phyloP scores from a whole-genome alignment of 1,284 basidiomycete species.

The Sanguinoderma infundibulare region DNA sequence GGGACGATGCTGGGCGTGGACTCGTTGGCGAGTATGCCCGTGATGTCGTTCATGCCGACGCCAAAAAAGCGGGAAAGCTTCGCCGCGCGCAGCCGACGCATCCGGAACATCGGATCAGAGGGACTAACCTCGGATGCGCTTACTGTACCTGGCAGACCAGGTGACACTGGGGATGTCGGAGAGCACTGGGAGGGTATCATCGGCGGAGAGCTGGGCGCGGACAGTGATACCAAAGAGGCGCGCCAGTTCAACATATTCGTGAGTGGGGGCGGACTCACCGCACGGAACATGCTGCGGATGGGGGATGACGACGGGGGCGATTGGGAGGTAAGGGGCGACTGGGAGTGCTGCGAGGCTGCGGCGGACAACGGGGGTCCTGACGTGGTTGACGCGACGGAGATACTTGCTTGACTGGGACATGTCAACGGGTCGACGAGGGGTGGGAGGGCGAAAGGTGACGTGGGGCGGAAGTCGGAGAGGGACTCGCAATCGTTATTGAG shows the following conservation, averaged over 20 bases:
- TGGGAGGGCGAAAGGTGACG: constrained; percentile 7
- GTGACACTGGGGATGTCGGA: constrained; percentile 3
- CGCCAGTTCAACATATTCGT: constrained; percentile 18
- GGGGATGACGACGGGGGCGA: constrained; percentile 7
- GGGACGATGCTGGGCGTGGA: neutral
- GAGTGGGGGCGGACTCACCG: constrained; percentile 12
- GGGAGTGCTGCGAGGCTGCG: constrained; percentile 9
- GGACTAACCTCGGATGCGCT: constrained; percentile 7
- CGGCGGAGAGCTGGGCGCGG: constrained; percentile 29
- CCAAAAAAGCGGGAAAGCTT: constrained; percentile 66
- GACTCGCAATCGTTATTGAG: constrained; percentile 9
- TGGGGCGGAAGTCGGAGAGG: constrained; percentile 3
- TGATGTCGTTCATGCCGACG: constrained; percentile 54
- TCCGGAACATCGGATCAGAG: constrained; percentile 37
- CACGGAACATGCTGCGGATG: constrained; percentile 9
- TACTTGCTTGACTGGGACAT: constrained; percentile 19
- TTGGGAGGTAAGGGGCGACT: constrained; percentile 14
- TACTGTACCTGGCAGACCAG: neutral
- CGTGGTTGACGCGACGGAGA: constrained; percentile 13
- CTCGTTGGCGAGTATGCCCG: constrained; percentile 23
- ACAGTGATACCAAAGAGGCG: neutral
- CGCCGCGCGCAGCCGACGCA: constrained; percentile 51
- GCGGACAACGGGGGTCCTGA: constrained; percentile 18
- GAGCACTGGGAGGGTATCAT: constrained; percentile 19
- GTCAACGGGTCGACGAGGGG: constrained; percentile 9